These are phyloP conservation scores for Penicillium corylophilum DNA, from an alignment of 2,329 filamentous ascomycete genomes.

Conservation along the genomic window DNA sequence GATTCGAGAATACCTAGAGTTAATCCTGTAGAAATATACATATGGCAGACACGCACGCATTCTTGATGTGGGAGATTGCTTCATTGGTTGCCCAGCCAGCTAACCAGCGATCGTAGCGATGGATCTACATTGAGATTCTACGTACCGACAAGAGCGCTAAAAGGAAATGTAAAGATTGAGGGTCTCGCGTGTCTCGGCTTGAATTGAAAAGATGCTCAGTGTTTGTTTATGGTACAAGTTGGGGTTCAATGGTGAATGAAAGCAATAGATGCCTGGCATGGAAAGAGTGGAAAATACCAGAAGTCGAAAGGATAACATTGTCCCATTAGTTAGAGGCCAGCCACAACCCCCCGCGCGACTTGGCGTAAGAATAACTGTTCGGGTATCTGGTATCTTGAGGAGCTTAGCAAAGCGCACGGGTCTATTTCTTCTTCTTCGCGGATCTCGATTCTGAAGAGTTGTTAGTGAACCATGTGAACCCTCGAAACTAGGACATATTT, in stretches of 20 bases:
- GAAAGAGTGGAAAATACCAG: not conserved
- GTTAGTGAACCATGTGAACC: not conserved
- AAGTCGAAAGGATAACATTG: not conserved
- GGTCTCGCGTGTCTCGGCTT: not conserved
- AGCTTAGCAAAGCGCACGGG: not conserved
- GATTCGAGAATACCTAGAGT: not conserved
- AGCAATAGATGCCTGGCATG: not conserved
- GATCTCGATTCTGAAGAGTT: slow-evolving; percentile 22
- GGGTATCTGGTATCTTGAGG: not conserved
- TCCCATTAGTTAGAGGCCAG: not conserved
- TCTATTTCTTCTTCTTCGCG: slow-evolving; percentile 29
- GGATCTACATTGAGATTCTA: not conserved
- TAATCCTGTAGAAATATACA: not conserved
- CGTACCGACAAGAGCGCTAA: not conserved
- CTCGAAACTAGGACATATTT: slow-evolving; percentile 4
- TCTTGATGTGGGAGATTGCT: not conserved
- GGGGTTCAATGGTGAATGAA: not conserved
- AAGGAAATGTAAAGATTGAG: not conserved
- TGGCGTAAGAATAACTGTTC: not conserved
- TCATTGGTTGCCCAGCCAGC: not conserved
- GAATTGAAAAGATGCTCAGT: not conserved
- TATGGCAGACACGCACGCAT: not conserved
- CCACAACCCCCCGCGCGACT: not conserved
- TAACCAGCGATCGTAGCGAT: not conserved
- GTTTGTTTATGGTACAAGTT: not conserved